These are phyloP conservation scores for Metschnikowia gelsemii DNA, from an alignment of 805 yeast genomes.

Conservation along the genomic window DNA sequence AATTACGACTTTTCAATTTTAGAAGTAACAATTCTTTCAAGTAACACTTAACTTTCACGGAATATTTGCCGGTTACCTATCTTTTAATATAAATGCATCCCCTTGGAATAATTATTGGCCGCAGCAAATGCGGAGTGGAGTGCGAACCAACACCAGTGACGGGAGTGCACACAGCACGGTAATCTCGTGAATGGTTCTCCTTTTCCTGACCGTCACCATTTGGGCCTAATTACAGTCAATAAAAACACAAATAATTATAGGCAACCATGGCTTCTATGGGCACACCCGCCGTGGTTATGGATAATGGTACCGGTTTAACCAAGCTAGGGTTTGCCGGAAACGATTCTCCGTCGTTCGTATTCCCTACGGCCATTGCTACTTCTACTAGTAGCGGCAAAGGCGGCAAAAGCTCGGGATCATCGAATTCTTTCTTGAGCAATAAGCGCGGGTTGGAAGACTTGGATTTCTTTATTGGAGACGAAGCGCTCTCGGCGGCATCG, in stretches of 20 bases:
- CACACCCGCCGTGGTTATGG: constrained; percentile 96
- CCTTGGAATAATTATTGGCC: background rate
- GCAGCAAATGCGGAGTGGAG: constrained; percentile 11
- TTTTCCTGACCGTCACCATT: constrained; percentile 1
- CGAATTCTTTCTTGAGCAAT: constrained; percentile 48
- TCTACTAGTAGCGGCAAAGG: constrained; percentile 47
- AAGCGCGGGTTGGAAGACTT: constrained; percentile 92
- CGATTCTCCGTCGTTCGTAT: constrained; percentile 94
- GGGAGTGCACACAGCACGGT: constrained; percentile 9
- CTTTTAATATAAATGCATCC: background rate
- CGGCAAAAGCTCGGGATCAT: constrained; percentile 35
- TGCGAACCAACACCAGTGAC: constrained; percentile 10
- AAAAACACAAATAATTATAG: background rate
- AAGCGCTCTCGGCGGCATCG: constrained; percentile 86
- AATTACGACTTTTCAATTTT: background rate
- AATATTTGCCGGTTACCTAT: background rate
- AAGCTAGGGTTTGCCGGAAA: constrained; percentile 98
- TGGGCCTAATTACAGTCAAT: constrained; percentile 2
- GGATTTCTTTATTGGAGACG: constrained; percentile 94
- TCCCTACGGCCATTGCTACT: constrained; percentile 96
- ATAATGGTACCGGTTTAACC: constrained; percentile 97
- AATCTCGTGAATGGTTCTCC: constrained; percentile 3
- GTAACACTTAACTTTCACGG: too few species aligned
- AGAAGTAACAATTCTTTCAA: background rate
- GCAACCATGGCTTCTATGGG: constrained; percentile 42